phyloP scores from a whole-genome alignment of 345 rosid genomes.

The Angophora floribunda region DNA sequence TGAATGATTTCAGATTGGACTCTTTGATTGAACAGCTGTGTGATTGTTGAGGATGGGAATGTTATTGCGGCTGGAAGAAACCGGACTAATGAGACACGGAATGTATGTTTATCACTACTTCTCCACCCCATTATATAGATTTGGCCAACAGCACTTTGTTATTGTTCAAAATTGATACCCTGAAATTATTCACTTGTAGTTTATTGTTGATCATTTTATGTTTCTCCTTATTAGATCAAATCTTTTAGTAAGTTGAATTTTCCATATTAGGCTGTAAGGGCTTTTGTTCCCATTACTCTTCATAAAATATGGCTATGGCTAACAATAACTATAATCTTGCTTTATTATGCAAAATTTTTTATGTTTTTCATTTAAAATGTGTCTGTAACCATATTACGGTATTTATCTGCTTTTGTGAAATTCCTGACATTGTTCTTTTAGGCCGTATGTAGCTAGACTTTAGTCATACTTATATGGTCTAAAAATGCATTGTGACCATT shows the following conservation, averaged over 20 bases:
- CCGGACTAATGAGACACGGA: background rate
- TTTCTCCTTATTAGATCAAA: background rate
- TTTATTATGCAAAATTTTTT: background rate
- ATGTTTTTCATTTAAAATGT: background rate
- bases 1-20: background rate
- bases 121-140: background rate
- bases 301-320: background rate
- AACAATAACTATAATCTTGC: background rate
- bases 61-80: background rate
- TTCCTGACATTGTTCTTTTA: background rate
- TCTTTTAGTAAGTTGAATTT: background rate
- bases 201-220: background rate
- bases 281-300: background rate
- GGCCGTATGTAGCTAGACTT: background rate
- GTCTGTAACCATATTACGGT: background rate
- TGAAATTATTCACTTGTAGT: background rate
- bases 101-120: background rate
- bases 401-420: background rate
- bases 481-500: background rate
- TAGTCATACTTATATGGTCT: background rate
- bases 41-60: background rate
- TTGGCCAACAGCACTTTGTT: background rate
- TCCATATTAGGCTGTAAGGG: background rate
- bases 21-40: background rate
- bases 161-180: background rate